These are phyloP conservation scores for Colletotrichum lindemuthianum DNA, from an alignment of 2,329 filamentous ascomycete genomes.

Conservation along the genomic window DNA sequence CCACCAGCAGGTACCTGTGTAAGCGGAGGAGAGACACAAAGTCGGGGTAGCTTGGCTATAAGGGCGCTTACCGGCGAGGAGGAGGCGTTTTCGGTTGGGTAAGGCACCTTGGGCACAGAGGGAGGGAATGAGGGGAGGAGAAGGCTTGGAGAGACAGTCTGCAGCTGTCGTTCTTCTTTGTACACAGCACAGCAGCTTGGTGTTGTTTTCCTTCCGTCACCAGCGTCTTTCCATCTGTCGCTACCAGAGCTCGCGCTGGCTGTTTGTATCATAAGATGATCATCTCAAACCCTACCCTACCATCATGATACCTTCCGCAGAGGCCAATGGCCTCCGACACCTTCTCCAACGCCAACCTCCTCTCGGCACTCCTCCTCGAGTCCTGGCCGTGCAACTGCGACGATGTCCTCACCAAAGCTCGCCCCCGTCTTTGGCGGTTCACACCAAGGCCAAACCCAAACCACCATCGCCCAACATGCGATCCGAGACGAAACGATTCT, in stretches of 20 bases:
- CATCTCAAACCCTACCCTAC: background rate
- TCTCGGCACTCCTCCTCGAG: constrained; percentile 41
- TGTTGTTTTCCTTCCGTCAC: background rate
- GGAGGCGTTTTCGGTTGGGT: constrained; percentile 14
- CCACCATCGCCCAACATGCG: background rate
- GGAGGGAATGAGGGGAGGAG: constrained; percentile 1
- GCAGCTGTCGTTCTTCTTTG: background rate
- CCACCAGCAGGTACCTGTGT: constrained; percentile 26
- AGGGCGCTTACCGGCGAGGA: background rate
- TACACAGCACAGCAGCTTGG: background rate
- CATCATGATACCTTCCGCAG: constrained; percentile 35
- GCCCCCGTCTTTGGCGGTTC: background rate
- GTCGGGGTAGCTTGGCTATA: no score
- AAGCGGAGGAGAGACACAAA: background rate
- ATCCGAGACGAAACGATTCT: background rate
- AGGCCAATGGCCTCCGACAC: constrained; percentile 39
- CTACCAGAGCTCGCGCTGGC: background rate
- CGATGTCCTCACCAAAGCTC: constrained; percentile 33
- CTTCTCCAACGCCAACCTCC: constrained; percentile 37
- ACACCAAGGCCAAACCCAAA: background rate
- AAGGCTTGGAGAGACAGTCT: constrained; percentile 11
- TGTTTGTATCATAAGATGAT: constrained; percentile 1
- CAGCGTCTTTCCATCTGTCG: background rate
- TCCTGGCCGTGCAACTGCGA: constrained; percentile 39
- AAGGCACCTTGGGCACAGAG: background rate